Evolutionary conservation across 176 grass and related monocot genomes (phyloP).

Genomic region (Avena eriantha): DNA sequence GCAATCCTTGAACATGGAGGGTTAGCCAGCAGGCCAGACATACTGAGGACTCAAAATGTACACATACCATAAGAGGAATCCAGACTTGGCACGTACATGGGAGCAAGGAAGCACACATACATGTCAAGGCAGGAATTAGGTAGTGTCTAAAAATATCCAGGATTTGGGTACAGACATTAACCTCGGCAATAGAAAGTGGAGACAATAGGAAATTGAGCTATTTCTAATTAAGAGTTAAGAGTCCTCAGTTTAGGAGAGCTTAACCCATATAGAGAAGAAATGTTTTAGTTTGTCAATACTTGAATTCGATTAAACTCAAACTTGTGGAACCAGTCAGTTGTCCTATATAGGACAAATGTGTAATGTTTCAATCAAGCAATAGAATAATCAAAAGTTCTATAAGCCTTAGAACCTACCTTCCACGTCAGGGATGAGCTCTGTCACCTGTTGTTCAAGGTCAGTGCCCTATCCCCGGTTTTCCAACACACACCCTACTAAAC

Average conservation of each 20-base stretch:
- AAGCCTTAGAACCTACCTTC: background rate
- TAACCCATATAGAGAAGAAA: background rate
- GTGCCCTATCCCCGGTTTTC: background rate
- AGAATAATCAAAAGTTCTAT: background rate
- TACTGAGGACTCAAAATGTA: background rate
- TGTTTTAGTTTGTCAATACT: background rate
- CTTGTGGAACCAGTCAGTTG: constrained; percentile 7
- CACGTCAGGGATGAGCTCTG: background rate
- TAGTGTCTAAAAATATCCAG: background rate
- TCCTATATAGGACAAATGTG: background rate
- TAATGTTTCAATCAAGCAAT: background rate
- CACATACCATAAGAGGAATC: background rate
- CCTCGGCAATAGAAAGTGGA: background rate
- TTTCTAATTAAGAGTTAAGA: background rate
- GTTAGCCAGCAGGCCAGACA: background rate
- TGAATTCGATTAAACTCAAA: background rate
- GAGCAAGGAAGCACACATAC: background rate
- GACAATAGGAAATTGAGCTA: background rate
- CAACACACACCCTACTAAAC: background rate
- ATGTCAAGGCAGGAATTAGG: background rate
- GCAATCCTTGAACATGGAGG: background rate
- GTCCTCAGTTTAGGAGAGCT: constrained; percentile 5
- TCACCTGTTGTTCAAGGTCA: background rate
- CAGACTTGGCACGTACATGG: background rate
- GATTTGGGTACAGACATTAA: background rate